phyloP scores from a whole-genome alignment of 2,329 filamentous ascomycete genomes.

The Plectosphaerella plurivora region DNA sequence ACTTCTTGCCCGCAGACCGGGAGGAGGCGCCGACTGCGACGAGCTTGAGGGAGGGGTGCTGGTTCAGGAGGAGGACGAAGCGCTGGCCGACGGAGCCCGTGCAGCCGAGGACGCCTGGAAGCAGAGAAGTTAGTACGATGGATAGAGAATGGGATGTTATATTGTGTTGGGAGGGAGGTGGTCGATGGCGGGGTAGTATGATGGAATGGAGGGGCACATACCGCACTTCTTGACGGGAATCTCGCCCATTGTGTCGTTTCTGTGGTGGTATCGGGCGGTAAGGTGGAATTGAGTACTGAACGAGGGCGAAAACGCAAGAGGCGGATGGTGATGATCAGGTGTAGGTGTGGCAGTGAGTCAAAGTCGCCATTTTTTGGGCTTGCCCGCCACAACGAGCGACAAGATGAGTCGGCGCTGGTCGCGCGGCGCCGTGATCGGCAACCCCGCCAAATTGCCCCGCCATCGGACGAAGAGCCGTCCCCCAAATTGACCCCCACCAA shows the following conservation, averaged over 20 bases:
- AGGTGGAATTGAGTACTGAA: not conserved
- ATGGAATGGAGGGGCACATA: constrained; percentile 24
- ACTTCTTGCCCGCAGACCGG: constrained; percentile 86
- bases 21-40: constrained; percentile 87
- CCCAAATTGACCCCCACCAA: not conserved
- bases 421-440: constrained; percentile 8
- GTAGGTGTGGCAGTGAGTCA: not conserved
- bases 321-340: constrained; percentile 2
- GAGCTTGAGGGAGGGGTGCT: constrained; percentile 82
- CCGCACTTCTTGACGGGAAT: constrained; percentile 57
- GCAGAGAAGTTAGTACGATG: not conserved
- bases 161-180: not conserved
- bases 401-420: not conserved
- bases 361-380: constrained; percentile 5
- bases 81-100: constrained; percentile 94
- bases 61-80: constrained; percentile 86
- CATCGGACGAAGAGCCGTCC: constrained; percentile 8
- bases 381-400: not conserved
- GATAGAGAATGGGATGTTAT: not conserved
- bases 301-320: not conserved
- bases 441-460: constrained; percentile 14
- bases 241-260: constrained; percentile 22
- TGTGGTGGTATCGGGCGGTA: constrained; percentile 1
- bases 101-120: constrained; percentile 72
- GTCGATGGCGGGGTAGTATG: constrained; percentile 6